These are phyloP conservation scores for Cladosporium sp. DNA, from an alignment of 2,329 filamentous ascomycete genomes.

Conservation along the genomic window DNA sequence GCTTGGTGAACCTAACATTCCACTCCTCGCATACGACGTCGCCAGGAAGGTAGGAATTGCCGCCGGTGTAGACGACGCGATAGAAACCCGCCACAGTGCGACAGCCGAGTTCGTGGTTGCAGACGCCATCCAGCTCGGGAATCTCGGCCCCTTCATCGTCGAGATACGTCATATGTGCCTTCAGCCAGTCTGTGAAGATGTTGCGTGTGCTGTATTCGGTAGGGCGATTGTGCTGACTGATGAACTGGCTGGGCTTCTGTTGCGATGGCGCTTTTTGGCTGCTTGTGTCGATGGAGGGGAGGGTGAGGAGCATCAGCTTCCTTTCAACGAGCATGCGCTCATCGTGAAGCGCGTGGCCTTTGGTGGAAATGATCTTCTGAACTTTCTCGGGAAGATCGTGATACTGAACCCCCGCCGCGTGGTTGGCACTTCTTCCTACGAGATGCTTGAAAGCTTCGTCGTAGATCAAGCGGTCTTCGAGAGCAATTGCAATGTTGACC, in stretches of 20 bases:
- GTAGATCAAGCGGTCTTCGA: conserved; percentile 31
- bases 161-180: conserved; percentile 17
- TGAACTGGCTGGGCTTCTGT: background rate
- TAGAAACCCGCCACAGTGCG: conserved; percentile 24
- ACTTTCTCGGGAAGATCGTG: conserved; percentile 14
- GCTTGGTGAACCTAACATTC: background rate
- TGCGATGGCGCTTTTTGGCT: background rate
- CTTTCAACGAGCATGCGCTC: conserved; percentile 14
- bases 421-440: conserved; percentile 27
- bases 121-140: conserved; percentile 2
- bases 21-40: conserved; percentile 23
- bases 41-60: conserved; percentile 26
- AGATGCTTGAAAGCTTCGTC: conserved; percentile 36
- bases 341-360: conserved; percentile 18
- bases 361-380: conserved; percentile 17
- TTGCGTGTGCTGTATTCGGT: conserved; percentile 30
- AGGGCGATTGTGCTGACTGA: conserved; percentile 14
- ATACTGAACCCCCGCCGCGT: background rate
- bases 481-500: conserved; percentile 27
- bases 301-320: conserved; percentile 27
- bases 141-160: background rate
- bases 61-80: conserved; percentile 26
- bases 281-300: conserved; percentile 13
- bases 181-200: conserved; percentile 31
- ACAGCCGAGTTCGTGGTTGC: conserved; percentile 11